Evolutionary conservation across 2,329 filamentous ascomycete species (phyloP), one percentile per base, ranked within the genome.

Genomic region (Trichothecium sympodiale): DNA sequence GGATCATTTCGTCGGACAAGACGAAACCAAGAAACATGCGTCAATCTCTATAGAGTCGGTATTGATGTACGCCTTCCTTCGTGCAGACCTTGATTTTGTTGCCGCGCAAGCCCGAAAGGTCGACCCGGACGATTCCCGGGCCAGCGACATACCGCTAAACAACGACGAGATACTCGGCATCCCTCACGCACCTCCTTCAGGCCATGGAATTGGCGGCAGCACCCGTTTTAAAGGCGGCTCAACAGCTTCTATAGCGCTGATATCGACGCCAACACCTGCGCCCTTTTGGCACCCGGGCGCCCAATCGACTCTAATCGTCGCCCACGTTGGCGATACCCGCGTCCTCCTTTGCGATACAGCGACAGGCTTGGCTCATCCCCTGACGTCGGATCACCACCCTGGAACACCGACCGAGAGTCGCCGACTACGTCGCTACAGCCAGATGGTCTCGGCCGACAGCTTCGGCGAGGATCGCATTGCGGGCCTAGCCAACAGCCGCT

Each of bases 391-490:
- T 55, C 91, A 98, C 58, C 91, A 94, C 54, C 89, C 91, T 0
- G 83, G 79, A n/a, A 77, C 83, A 4, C 91, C 91, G 0, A 69
- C 78, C 37, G 91, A 98, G 64, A 80, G 82, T 8, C 79, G 77
- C 29, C 77, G 91, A 7, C 71, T 98, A 17, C 81, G 88, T 31
- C 80, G 88, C 33, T 96, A 88, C 54, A 80, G 68, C 17, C 71
- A 81, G 3, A 89, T 96, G 54, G 81, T 94, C 14, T 91, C 89
- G 17, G 61, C 59, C 0, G 91, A 98, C 60, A 93, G 85, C 25
- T 98, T 98, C 56, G 91, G 91, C 52, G 91, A 98, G 61, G 88
- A 96, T 60, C 86, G 91, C 46, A 91, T 98, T 57, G 80, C 80
- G 12, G 89, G 91, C 0, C 71, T 98, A 1, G 91, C 91, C 46